Base-by-base conservation (phyloP, 805 yeast species). In the Cyberlindnera suaveolens region DNA sequence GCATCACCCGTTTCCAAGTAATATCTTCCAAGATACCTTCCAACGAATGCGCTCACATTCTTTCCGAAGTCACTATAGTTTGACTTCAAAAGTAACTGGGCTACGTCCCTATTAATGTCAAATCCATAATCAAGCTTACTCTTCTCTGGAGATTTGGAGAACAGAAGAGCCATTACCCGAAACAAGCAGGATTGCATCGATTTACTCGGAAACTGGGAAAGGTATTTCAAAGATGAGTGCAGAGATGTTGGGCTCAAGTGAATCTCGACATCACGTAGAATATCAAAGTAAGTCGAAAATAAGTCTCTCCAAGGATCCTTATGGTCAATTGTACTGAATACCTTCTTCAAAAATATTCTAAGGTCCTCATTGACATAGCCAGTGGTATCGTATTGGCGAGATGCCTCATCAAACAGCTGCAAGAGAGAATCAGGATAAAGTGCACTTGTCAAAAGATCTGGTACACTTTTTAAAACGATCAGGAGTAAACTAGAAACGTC, bases 401-500 rank as follows among this genome's bases (percentile, higher is more conserved):
- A 14, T 2, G 50, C 36, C 13, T 48, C 42, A 16, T 48, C 48
- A 26, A 57, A 43, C 5, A 63, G 30, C 1, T 58, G 56, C 23
- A 58, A 41, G 46, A 64, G 46, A 2, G 45, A 42, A 2, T 26
- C 41, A 4, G 50, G 48, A 33, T 41, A 48, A 6, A 47, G 18
- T 3, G 35, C 34, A 17, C 42, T 41, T 2, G 17, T 14, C 3
- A 34, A 19, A 3, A 43, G 18, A 7, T 27, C 37, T 14, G 42
- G 43, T 2, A 39, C 16, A 6, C 17, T 39, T 4, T 37, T 19
- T 27, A 62, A 23, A 16, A 58, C 16, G 3, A 42, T 46, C 3
- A 48, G 36, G 4, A 72, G 42, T 15, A 70, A 45, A 0, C 31
- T 29, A 3, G 60, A 42, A 6, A 58, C 56, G 31, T 68, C 74